Evolutionary conservation across 306 rosid genomes (phyloP).

Genomic region (Trichosanthes truncata): DNA sequence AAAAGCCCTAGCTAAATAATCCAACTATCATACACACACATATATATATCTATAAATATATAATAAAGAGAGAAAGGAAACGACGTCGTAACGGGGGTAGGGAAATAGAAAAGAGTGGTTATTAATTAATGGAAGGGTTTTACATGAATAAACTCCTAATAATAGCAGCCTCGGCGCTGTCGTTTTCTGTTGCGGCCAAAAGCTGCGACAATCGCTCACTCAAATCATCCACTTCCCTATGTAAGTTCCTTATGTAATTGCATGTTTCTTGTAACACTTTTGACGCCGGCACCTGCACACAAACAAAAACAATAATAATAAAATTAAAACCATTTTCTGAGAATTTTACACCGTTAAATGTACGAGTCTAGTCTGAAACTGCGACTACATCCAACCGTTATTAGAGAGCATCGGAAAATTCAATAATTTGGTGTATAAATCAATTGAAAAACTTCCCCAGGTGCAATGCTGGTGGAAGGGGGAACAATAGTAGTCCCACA

Average conservation of each 20-base stretch:
- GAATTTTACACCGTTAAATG: too few species aligned
- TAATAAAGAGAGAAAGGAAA: background rate
- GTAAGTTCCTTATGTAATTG: slow-evolving; percentile 13
- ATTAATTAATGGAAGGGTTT: background rate
- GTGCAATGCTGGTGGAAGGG: background rate
- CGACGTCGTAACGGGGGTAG: background rate
- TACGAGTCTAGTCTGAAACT: too few species aligned
- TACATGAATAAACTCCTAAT: slow-evolving; percentile 6
- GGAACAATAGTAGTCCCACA: background rate
- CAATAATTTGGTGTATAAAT: too few species aligned
- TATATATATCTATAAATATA: background rate
- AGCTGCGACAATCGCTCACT: slow-evolving; percentile 1
- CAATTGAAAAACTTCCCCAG: too few species aligned
- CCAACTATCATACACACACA: background rate
- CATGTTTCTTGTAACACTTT: slow-evolving; percentile 8
- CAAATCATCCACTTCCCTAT: background rate
- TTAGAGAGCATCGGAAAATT: too few species aligned
- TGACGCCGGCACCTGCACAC: background rate
- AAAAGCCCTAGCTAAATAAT: background rate
- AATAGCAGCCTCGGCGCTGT: background rate
- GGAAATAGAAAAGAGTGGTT: background rate
- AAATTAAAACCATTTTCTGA: too few species aligned
- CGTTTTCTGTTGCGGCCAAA: background rate
- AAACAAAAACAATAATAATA: background rate
- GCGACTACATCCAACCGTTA: too few species aligned